Percentiles rank a stretch among this genome's conserved stretches.
Conservation (phyloP, 345 rosid species). For the Sonneratia caseolaris region DNA sequence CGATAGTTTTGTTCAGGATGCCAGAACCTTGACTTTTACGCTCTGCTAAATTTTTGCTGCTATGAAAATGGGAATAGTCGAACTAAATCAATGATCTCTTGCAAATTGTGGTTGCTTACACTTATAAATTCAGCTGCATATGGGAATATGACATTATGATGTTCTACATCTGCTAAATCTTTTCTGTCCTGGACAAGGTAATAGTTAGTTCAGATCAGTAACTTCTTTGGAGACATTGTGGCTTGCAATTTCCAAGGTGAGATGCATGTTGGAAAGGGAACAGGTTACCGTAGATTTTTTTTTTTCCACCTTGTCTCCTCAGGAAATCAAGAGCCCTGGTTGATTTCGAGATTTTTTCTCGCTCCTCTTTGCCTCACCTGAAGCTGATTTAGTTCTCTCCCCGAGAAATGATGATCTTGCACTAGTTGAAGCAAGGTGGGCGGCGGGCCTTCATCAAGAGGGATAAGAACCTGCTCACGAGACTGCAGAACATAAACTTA, state of each 20-base stretch:
- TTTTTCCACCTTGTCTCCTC: neutral
- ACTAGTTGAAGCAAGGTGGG: constrained; percentile 77
- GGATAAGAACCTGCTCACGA: constrained; percentile 85
- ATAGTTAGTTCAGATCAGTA: neutral
- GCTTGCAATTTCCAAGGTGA: neutral
- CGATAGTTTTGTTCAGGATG: neutral
- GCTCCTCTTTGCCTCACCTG: neutral
- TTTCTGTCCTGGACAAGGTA: neutral
- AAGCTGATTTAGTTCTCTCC: constrained; percentile 4
- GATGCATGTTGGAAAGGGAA: neutral
- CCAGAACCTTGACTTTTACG: neutral
- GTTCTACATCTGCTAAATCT: neutral
- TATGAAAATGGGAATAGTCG: neutral
- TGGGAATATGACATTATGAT: neutral
- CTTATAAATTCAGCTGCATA: too few species aligned
- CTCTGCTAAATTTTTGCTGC: neutral
- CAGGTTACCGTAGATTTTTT: neutral
- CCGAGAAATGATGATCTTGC: constrained; percentile 72
- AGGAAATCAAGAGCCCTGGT: neutral
- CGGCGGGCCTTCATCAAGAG: constrained; percentile 86
- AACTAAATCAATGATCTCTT: neutral
- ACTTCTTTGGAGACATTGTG: neutral
- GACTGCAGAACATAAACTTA: constrained; percentile 78
- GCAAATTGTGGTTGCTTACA: neutral
- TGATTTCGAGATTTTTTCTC: neutral